Evolutionary conservation across 2,329 filamentous ascomycete species (phyloP), one percentile per base, ranked within the genome.

Genomic region (Penicillium expansum): DNA sequence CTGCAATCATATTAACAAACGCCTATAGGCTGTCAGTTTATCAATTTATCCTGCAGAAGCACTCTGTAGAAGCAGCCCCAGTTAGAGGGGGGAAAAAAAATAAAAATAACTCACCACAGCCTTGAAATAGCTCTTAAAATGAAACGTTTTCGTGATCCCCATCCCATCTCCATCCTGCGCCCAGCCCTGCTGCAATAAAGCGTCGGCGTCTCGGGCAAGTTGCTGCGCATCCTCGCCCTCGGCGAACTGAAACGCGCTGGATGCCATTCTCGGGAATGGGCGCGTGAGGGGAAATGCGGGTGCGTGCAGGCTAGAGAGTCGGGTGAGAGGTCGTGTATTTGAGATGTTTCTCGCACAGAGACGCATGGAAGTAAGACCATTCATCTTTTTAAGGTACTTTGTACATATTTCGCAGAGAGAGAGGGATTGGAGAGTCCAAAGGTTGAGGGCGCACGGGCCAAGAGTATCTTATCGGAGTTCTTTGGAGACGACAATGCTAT

Each of bases 51-150:
- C 27, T 29, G 11, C 18, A 48, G 7, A 48, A 30, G 9, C n/a
- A n/a, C n/a, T n/a, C n/a, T n/a, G n/a, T 8, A 18, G 8, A 32
- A 16, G n/a, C 18, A 52, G 33, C 14, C 39, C 24, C 39, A 35
- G 22, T 29, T 13, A 33, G 10, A 10, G 20, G 1, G 13, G 14
- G 11, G 22, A 6, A 29, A 43, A 43, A 13, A n/a, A 43, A 13
- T 11, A 2, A 6, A 11, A 5, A 37, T 44, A n/a, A 66, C 71
- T 48, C 55, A 75, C 73, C 59, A 74, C 65, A 4, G 70, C 71
- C 59, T 75, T 76, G 32, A 74, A 74, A 57, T 75, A 76, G 4
- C 67, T 70, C 52, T 69, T 70, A 53, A 76, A 76, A 63, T 72
- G 67, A 59, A 69, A 76, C 13, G 72, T 75, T 62, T 76, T 76